Percentiles rank a stretch among this genome's conserved stretches.
Conservation (phyloP, 148 eudicot species). For the Salicornia ramosissima region DNA sequence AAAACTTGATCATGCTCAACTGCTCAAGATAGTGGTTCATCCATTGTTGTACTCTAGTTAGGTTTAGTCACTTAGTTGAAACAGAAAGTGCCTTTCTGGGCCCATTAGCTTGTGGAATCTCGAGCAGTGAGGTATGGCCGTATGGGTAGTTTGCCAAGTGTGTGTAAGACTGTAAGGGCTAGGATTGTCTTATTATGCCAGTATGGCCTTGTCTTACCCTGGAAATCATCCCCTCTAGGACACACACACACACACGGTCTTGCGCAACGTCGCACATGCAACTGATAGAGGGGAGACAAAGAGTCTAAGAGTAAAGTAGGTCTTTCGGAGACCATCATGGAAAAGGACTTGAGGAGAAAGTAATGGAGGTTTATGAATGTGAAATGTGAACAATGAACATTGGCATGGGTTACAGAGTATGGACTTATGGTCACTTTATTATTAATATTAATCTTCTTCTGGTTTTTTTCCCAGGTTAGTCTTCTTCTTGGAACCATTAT, state of each 20-base stretch:
- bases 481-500: slow-evolving; percentile 96
- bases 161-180: no score
- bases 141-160: no score
- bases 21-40: no score
- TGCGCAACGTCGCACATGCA: no score
- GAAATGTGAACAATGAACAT: not conserved
- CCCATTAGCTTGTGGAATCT: no score
- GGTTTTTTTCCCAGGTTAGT: slow-evolving; percentile 61
- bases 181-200: no score
- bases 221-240: not conserved
- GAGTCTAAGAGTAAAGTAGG: not conserved
- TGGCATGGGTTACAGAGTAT: not conserved
- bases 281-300: not conserved
- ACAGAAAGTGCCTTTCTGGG: no score
- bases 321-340: not conserved
- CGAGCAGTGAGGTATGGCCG: no score
- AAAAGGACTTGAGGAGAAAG: not conserved
- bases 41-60: no score
- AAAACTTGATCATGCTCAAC: no score
- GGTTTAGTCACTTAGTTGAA: no score
- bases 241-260: not conserved
- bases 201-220: no score
- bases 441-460: not conserved
- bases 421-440: not conserved
- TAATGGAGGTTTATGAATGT: not conserved